Base-by-base conservation (phyloP, 306 rosid species). In the Canavalia gladiata region DNA sequence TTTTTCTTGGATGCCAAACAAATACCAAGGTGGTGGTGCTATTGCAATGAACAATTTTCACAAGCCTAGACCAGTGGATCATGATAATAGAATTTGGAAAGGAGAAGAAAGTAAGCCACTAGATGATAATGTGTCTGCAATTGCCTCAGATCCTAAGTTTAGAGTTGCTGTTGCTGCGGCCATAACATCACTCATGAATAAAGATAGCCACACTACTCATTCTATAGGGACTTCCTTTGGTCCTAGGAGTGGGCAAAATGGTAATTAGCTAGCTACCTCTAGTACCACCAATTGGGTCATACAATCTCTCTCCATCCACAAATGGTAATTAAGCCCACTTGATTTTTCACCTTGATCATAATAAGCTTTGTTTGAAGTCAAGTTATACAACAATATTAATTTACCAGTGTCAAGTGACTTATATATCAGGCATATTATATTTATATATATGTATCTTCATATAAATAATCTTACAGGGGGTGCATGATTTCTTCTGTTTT, bases 111-210 rank as follows among this genome's bases (percentile, higher is more conserved):
- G 76, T 39, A 77, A 72, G 11, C 59, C 85, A 8, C 5, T 87
- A 6, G 88, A 86, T 4, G 88, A 91, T 2, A 88, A 88, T 70
- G 90, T 90, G 73, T 78, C 90, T 0, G 90, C 94, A 2, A 91
- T 93, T 84, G 92, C 98, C 68, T 87, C 97, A 46, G 99, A 93
- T 81, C 99, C 99, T 12, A 90, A 89, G 74, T 93, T 93, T 89
- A 90, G 97, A 83, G 92, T 84, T 45, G 96, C 94, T 57, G 99
- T 95, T 12, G 99, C 98, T 1, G 97, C 97, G 6, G 98, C 97
- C 2, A 88, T 91, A 70, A 78, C 96, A 5, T 89, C 97, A 51
- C 77, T 95, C 35, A 85, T 95, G 76, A 89, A 86, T 79, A 94
- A 87, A 87, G 94, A 92, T 45, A 85, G 82, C 45, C 86, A 87